A percentile compares a stretch with the other conserved stretches of the same genome.
phyloP scores from a whole-genome alignment of 2,329 filamentous ascomycete genomes.

The Incumbomyces lentus region DNA sequence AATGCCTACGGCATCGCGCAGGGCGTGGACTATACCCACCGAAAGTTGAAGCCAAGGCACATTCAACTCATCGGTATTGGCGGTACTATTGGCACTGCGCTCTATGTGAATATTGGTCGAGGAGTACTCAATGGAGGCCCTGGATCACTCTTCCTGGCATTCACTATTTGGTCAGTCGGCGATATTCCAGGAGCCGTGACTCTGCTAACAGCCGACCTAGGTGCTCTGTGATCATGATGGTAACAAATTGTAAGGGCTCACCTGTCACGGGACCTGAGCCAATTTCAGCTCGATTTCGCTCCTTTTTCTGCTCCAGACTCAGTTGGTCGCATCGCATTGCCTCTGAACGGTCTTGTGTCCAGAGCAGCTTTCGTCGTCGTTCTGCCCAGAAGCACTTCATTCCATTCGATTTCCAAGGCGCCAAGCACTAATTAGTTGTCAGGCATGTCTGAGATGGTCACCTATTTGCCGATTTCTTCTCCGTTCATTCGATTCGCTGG shows the following conservation, averaged over 20 bases:
- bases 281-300: conserved; percentile 7
- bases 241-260: conserved; percentile 35
- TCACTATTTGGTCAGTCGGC: conserved; percentile 34
- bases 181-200: not conserved
- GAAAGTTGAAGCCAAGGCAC: conserved; percentile 35
- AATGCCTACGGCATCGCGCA: conserved; percentile 8
- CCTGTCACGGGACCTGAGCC: not conserved
- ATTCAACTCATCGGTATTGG: conserved; percentile 39
- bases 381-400: not conserved
- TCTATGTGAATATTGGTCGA: conserved; percentile 35
- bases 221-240: conserved; percentile 35
- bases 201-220: conserved; percentile 21
- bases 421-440: conserved; percentile 4
- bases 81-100: conserved; percentile 34
- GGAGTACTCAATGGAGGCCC: conserved; percentile 33
- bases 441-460: conserved; percentile 42
- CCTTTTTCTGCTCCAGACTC: not conserved
- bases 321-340: too few species aligned
- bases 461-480: conserved; percentile 37
- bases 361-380: conserved; percentile 10
- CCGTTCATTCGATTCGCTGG: conserved; percentile 38
- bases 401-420: not conserved
- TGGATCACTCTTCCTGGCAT: conserved; percentile 35
- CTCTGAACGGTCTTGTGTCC: not conserved
- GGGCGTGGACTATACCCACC: conserved; percentile 15